Evolutionary conservation across 2,329 filamentous ascomycete species (phyloP).

Genomic region (Scedosporium apiospermum): DNA sequence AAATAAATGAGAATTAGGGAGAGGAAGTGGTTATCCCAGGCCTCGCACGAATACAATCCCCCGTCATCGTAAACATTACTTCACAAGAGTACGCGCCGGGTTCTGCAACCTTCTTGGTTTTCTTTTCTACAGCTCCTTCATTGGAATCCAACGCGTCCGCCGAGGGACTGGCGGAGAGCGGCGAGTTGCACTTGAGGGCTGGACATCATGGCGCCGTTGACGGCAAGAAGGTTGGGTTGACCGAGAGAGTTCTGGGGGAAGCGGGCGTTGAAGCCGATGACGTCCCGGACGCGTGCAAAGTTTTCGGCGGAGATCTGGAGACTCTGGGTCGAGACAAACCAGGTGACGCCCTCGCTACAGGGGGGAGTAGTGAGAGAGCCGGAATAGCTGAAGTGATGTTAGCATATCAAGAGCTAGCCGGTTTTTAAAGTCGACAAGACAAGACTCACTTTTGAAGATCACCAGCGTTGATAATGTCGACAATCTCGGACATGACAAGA

Average conservation of each 20-base stretch:
- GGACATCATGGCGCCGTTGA: not conserved
- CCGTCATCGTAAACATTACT: not conserved
- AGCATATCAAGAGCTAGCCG: not conserved
- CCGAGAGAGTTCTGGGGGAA: conserved; percentile 42
- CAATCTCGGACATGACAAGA: conserved; percentile 33
- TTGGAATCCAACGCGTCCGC: not conserved
- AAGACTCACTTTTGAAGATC: conserved; percentile 26
- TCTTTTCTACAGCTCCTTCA: not conserved
- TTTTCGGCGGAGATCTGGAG: conserved; percentile 37
- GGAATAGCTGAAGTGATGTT: conserved; percentile 26
- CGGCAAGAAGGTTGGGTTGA: conserved; percentile 30
- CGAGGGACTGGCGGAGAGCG: not conserved
- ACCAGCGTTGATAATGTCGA: conserved; percentile 23
- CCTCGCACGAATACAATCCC: not conserved
- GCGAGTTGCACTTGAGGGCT: conserved; percentile 1
- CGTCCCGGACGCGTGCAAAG: conserved; percentile 39
- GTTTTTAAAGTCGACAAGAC: conserved; percentile 1
- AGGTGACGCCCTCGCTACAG: conserved; percentile 46
- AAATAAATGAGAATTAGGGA: not conserved
- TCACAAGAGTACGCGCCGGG: not conserved
- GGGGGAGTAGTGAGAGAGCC: conserved; percentile 56
- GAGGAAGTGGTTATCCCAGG: not conserved
- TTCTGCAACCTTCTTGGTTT: not conserved
- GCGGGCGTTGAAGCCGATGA: conserved; percentile 47
- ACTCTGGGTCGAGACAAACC: conserved; percentile 39